Evolutionary conservation across 169 alveolate genomes (phyloP).

Genomic region (Plasmodium gallinaceum): DNA sequence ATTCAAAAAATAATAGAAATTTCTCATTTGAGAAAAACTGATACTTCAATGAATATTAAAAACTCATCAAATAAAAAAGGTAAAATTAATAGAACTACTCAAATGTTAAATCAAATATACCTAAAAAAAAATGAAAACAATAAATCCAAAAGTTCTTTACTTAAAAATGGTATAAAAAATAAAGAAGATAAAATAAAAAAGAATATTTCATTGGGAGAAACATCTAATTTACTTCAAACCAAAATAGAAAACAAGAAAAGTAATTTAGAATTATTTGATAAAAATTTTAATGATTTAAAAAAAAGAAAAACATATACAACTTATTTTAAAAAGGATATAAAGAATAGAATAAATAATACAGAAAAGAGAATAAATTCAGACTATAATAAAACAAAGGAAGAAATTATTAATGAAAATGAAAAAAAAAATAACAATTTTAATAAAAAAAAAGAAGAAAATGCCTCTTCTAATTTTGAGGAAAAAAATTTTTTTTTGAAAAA

Average conservation of each 20-base stretch:
- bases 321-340: constrained; percentile 39
- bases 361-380: background rate
- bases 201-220: background rate
- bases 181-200: background rate
- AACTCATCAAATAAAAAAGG: background rate
- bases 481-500: background rate
- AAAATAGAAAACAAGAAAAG: background rate
- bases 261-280: background rate
- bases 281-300: constrained; percentile 9
- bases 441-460: background rate
- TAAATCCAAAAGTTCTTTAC: background rate
- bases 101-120: too few relatives aligned
- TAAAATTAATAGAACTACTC: background rate
- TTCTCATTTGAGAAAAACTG: background rate
- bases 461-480: background rate
- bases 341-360: constrained; percentile 23
- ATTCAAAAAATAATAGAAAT: background rate
- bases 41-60: background rate
- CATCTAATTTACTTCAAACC: background rate
- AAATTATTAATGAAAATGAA: background rate
- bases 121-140: background rate
- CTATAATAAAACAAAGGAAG: background rate
- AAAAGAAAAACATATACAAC: constrained; percentile 19
- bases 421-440: background rate
- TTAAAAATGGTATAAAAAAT: background rate